Percentiles rank a stretch among this genome's conserved stretches.
phyloP scores from a whole-genome alignment of 2,329 filamentous ascomycete genomes.

The Penicillium sp. region DNA sequence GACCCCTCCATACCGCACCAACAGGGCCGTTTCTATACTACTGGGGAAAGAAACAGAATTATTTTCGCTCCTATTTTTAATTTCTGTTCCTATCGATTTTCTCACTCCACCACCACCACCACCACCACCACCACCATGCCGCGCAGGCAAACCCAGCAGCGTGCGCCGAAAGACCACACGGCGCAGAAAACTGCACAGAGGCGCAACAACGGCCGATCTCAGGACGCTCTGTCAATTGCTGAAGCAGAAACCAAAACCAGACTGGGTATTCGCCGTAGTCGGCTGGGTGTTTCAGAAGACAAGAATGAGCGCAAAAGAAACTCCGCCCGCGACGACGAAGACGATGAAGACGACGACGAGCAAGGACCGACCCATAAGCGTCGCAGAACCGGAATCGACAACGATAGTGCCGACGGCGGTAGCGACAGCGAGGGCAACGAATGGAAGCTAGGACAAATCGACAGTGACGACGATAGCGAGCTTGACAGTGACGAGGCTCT shows the following conservation, averaged over 20 bases:
- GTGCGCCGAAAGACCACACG: constrained; percentile 42
- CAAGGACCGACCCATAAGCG: constrained; percentile 50
- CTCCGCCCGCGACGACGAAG: constrained; percentile 33
- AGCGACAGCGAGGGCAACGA: constrained; percentile 85
- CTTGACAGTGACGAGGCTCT: constrained; percentile 81
- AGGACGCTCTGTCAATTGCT: constrained; percentile 70
- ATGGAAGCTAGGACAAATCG: constrained; percentile 76
- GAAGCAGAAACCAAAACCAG: constrained; percentile 59
- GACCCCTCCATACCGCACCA: constrained; percentile 18
- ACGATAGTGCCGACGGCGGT: constrained; percentile 67
- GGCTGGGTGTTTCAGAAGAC: constrained; percentile 63
- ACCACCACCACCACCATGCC: constrained; percentile 42
- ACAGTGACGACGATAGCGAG: constrained; percentile 69
- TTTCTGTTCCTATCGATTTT: not conserved
- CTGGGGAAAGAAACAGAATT: constrained; percentile 5
- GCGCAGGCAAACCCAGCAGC: constrained; percentile 45
- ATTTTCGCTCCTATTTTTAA: constrained; percentile 8
- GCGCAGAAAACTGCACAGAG: constrained; percentile 54
- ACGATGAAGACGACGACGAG: constrained; percentile 49
- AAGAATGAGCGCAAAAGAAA: constrained; percentile 45
- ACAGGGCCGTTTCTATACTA: constrained; percentile 12
- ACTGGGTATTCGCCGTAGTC: constrained; percentile 58
- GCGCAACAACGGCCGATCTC: constrained; percentile 49
- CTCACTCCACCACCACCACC: constrained; percentile 28
- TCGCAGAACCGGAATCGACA: constrained; percentile 43